Conservation (phyloP, 2,329 filamentous ascomycete species). For the Phoma sp. region DNA sequence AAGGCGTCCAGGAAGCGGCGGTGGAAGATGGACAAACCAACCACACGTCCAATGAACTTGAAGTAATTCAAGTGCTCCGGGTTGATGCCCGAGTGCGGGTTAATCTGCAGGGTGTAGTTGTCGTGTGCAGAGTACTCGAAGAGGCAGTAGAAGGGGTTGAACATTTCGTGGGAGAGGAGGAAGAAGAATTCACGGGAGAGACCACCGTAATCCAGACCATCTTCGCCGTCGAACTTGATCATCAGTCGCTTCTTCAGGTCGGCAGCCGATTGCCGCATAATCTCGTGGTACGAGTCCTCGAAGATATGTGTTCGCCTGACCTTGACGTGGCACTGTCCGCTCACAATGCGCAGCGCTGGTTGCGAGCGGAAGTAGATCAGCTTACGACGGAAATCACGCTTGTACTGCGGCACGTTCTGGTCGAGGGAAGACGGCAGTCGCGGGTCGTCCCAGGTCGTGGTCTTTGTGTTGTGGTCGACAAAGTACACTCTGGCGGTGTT, state of each 20-base stretch:
- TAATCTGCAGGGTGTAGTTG: conserved; percentile 99
- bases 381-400: conserved; percentile 97
- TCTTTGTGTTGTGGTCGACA: conserved; percentile 99
- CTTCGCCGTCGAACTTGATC: conserved; percentile 99
- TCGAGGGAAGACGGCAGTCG: conserved; percentile 93
- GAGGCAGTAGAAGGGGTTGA: conserved; percentile 99
- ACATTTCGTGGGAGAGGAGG: conserved; percentile 98
- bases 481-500: conserved; percentile 99
- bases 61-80: conserved; percentile 99
- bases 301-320: conserved; percentile 96
- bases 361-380: conserved; percentile 99
- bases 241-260: conserved; percentile 98
- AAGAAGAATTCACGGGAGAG: conserved; percentile 98
- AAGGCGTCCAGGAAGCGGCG: conserved; percentile 96
- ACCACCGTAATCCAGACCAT: conserved; percentile 96
- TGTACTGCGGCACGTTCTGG: conserved; percentile 98
- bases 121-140: conserved; percentile 99
- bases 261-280: conserved; percentile 92
- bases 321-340: conserved; percentile 98
- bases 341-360: conserved; percentile 91
- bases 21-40: conserved; percentile 97
- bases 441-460: conserved; percentile 98
- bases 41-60: conserved; percentile 98
- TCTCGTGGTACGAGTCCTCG: conserved; percentile 97
- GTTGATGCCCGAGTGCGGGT: conserved; percentile 98